These are phyloP conservation scores for Trichoderma pleuroti DNA, from an alignment of 2,329 filamentous ascomycete species.

Conservation along the genomic window DNA sequence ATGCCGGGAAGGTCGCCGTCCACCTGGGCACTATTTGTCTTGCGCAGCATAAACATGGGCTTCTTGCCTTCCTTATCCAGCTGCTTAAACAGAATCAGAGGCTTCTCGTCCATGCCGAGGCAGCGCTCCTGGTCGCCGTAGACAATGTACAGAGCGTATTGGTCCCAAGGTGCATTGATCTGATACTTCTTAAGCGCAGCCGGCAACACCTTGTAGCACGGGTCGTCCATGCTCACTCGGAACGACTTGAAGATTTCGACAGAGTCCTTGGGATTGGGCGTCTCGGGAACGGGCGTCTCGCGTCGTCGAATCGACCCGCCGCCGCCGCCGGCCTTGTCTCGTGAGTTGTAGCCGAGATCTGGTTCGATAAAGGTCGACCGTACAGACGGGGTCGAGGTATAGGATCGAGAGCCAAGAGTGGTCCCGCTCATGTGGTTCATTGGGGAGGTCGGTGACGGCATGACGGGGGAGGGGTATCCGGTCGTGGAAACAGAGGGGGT, in stretches of 20 bases:
- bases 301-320: conserved; percentile 41
- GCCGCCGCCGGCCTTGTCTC: conserved; percentile 28
- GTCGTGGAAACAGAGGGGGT: conserved; percentile 44
- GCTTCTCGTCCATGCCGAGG: conserved; percentile 86
- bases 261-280: conserved; percentile 54
- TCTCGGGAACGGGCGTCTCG: conserved; percentile 61
- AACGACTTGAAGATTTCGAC: conserved; percentile 99
- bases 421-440: conserved; percentile 51
- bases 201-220: conserved; percentile 93
- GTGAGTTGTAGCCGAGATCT: conserved; percentile 37
- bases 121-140: conserved; percentile 98
- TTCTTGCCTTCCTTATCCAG: conserved; percentile 95
- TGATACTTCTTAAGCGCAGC: conserved; percentile 97
- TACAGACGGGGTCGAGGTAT: conserved; percentile 53
- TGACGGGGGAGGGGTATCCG: conserved; percentile 61
- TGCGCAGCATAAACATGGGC: conserved; percentile 97
- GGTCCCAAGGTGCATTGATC: conserved; percentile 95
- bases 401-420: conserved; percentile 59
- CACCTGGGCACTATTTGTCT: conserved; percentile 53
- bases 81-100: conserved; percentile 94
- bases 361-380: conserved; percentile 54
- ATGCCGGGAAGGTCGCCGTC: conserved; percentile 55
- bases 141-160: conserved; percentile 97
- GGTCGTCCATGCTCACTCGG: conserved; percentile 95
- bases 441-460: conserved; percentile 68